Evolutionary conservation across 1,284 basidiomycete genomes (phyloP).

Genomic region (Sanghuangporus sanghuang): DNA sequence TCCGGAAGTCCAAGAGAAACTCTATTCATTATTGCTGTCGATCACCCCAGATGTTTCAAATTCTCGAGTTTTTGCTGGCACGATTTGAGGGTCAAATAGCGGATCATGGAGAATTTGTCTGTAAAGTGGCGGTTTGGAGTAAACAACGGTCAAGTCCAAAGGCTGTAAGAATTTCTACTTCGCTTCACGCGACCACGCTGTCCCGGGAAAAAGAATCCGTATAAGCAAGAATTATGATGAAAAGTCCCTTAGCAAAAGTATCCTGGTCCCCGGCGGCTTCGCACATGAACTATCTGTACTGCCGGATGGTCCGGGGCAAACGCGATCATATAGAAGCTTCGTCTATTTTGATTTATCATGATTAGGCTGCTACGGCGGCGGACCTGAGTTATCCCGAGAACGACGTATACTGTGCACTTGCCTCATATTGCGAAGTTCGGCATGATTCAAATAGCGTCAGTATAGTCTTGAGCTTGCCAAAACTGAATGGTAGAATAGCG

Average conservation of each 20-base stretch:
- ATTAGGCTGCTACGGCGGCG: background rate
- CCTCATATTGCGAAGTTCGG: background rate
- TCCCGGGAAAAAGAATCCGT: background rate
- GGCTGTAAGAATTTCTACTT: background rate
- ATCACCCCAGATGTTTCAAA: background rate
- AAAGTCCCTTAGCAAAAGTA: background rate
- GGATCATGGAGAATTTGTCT: background rate
- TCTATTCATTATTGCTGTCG: constrained; percentile 4
- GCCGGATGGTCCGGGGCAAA: background rate
- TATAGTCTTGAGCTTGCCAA: background rate
- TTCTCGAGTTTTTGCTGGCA: background rate
- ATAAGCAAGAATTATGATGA: background rate
- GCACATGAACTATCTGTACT: background rate
- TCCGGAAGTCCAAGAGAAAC: background rate
- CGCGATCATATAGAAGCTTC: background rate
- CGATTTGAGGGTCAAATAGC: background rate
- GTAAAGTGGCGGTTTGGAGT: background rate
- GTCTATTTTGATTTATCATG: background rate
- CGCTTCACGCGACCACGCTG: background rate
- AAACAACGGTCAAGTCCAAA: background rate
- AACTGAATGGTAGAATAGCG: background rate
- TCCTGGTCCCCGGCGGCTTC: constrained; percentile 1
- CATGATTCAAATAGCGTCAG: background rate
- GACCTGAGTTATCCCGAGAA: background rate
- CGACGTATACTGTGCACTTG: background rate